Conservation (phyloP, 192 early-diverging fungal species). For the Cetraspora pellucida region DNA sequence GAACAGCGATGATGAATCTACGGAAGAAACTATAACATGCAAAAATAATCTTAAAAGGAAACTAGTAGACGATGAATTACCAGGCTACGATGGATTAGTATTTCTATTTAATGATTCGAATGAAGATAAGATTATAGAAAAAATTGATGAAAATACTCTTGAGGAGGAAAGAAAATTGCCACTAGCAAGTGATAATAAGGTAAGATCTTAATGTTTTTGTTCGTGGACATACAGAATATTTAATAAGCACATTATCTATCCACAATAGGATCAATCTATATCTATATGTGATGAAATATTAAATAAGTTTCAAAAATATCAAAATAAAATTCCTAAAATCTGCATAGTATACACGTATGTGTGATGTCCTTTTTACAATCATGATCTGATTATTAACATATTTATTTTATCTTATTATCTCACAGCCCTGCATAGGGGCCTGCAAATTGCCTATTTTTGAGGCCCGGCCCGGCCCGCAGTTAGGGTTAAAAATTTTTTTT, state of each 20-base stretch:
- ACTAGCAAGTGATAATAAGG: constrained; percentile 17
- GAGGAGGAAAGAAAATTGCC: constrained; percentile 28
- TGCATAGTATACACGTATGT: constrained; percentile 11
- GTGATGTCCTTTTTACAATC: not conserved
- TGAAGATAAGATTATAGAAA: constrained; percentile 9
- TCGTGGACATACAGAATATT: not conserved
- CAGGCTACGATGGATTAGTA: constrained; percentile 17
- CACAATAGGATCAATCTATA: not conserved
- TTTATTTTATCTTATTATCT: constrained; percentile 14
- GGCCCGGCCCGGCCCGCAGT: too few relatives aligned
- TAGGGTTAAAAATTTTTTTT: too few relatives aligned
- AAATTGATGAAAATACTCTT: constrained; percentile 20
- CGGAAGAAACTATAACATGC: not conserved
- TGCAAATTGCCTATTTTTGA: too few relatives aligned
- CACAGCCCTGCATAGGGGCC: constrained; percentile 25
- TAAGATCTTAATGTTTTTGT: constrained; percentile 10
- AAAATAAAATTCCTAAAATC: constrained; percentile 22
- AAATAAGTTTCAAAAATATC: constrained; percentile 23
- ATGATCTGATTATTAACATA: not conserved
- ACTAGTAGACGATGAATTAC: constrained; percentile 10
- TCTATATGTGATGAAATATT: not conserved
- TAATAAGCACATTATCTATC: constrained; percentile 20
- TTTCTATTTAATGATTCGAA: constrained; percentile 23
- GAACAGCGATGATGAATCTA: constrained; percentile 1
- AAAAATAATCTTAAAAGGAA: constrained; percentile 20